Evolutionary conservation across 495 filamentous ascomycete genomes (phyloP).

Genomic region (Rhypophila decipiens): DNA sequence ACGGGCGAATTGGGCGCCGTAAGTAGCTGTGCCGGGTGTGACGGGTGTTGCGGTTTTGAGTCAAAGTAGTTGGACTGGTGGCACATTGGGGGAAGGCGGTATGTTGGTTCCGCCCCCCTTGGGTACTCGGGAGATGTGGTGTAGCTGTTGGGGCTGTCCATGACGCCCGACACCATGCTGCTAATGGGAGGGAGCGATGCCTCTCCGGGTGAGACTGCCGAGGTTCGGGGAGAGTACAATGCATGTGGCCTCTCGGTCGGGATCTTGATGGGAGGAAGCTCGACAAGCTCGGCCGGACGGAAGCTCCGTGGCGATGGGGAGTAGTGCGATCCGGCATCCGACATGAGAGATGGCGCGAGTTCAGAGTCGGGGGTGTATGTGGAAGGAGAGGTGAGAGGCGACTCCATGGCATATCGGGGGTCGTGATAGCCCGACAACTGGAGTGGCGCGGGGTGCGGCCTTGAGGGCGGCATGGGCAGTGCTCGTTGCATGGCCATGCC

Average conservation of each 20-base stretch:
- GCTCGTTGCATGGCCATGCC: constrained; percentile 3
- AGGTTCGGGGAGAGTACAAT: constrained; percentile 1
- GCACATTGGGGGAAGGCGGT: not conserved
- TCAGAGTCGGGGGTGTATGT: constrained; percentile 19
- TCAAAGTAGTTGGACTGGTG: too few relatives aligned
- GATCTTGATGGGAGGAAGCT: constrained; percentile 16
- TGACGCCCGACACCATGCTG: too few relatives aligned
- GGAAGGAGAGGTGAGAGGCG: constrained; percentile 6
- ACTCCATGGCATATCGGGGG: constrained; percentile 4
- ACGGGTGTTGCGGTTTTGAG: too few relatives aligned
- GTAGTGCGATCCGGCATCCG: constrained; percentile 20
- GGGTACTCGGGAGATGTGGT: not conserved
- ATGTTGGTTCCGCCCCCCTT: too few relatives aligned
- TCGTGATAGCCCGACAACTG: constrained; percentile 16
- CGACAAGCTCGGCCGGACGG: not conserved
- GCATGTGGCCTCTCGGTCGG: not conserved
- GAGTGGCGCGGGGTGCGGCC: constrained; percentile 11
- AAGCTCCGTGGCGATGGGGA: constrained; percentile 6
- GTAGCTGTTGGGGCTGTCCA: not conserved
- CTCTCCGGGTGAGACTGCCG: constrained; percentile 1
- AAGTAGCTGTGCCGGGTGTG: too few relatives aligned
- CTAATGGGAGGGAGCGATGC: constrained; percentile 11
- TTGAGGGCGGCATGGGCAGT: constrained; percentile 3
- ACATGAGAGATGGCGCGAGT: constrained; percentile 20
- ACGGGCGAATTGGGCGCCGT: too few relatives aligned